Conservation (phyloP, 495 filamentous ascomycete genomes). For the Usnea hakonensis region DNA sequence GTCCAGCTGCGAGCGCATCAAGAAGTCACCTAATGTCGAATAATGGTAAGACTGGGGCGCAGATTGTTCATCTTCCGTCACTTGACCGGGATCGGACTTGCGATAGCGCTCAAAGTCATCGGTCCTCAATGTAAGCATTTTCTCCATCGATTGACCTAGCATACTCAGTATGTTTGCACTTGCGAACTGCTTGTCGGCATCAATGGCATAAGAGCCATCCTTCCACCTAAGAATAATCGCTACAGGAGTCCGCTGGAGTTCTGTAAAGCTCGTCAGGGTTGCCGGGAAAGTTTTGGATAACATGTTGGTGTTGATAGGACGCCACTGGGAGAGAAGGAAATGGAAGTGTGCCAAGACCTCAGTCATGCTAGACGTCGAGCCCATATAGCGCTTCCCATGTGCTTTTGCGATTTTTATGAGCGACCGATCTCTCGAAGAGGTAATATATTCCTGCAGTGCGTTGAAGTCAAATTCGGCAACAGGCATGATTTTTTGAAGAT, state of each 20-base stretch:
- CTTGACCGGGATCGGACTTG: constrained; percentile 51
- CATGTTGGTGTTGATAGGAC: constrained; percentile 53
- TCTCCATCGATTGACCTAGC: constrained; percentile 93
- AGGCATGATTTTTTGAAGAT: constrained; percentile 85
- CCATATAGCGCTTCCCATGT: constrained; percentile 73
- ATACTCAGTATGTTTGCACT: constrained; percentile 76
- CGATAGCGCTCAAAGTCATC: constrained; percentile 81
- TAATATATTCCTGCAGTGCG: constrained; percentile 74
- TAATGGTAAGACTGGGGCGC: constrained; percentile 78
- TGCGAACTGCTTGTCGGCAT: constrained; percentile 92
- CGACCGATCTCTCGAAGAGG: constrained; percentile 72
- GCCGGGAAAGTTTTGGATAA: constrained; percentile 61
- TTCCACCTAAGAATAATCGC: constrained; percentile 82
- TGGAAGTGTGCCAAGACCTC: constrained; percentile 82
- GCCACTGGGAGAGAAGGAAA: constrained; percentile 79
- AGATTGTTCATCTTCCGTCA: constrained; percentile 54
- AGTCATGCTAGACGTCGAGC: constrained; percentile 96
- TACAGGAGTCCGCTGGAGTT: constrained; percentile 58
- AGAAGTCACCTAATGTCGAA: constrained; percentile 76
- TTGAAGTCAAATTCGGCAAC: constrained; percentile 86
- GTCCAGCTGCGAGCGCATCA: constrained; percentile 95
- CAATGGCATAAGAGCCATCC: constrained; percentile 86
- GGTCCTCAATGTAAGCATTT: constrained; percentile 75
- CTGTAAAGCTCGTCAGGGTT: constrained; percentile 54
- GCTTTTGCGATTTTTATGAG: constrained; percentile 58